Evolutionary conservation across 345 rosid species (phyloP), one percentile per base, ranked within the genome.

Genomic region (Linum tenue): DNA sequence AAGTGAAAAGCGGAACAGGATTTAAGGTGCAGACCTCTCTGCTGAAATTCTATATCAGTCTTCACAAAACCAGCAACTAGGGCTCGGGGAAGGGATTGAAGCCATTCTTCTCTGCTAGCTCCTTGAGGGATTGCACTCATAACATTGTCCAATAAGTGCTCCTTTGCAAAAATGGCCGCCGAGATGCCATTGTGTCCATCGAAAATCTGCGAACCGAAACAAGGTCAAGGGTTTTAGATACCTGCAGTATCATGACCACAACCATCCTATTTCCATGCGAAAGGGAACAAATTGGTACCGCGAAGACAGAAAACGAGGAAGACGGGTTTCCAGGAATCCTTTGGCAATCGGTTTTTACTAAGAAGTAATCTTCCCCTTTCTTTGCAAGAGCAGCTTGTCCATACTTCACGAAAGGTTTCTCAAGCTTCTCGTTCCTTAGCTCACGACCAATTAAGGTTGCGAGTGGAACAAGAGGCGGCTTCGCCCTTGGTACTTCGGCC

Each of bases 141-240:
- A 67, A 95, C 91, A 53, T 95, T 91, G 71, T 73, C 75, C 77
- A 95, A 73, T 65, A 95, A 77, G 68, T 72, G 79, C 76, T 95
- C 99, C 77, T 91, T 95, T 0, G 91, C 81, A 80, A 84, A 95
- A 59, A 95, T 87, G 65, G 99, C 99, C 73, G 99, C 99, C 37
- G 99, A 91, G 43, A 87, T 84, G 72, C 99, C 99, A 78, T 95
- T 95, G 67, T 95, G 99, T 42, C 99, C 99, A 44, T 95, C 97
- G 78, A 95, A 87, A 74, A 95, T 87, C 99, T 95, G 83, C 42
- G 63, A 66, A 64, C 2, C 38, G 59, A 36, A 62, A 17, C 12
- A 66, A 56, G 3, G n/a, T 22, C n/a, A 55, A 22, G 31, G 50
- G 42, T 41, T 22, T 55, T 7, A 17, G 8, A 16, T 10, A 15